These are phyloP conservation scores for Penicillium longicatenatum DNA, from an alignment of 495 filamentous ascomycete species.

Conservation along the genomic window DNA sequence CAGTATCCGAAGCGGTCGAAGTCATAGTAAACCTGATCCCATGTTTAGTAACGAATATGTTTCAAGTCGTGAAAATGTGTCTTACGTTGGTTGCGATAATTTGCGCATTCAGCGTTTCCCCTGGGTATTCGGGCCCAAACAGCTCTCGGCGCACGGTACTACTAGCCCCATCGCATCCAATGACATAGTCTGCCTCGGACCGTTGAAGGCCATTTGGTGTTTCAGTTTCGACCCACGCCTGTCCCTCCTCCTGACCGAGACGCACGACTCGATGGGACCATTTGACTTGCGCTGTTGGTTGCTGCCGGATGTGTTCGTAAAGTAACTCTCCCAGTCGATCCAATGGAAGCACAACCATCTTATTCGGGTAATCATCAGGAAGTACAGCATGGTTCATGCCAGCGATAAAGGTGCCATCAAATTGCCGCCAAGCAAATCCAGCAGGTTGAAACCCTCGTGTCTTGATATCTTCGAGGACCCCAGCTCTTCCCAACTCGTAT, in stretches of 20 bases:
- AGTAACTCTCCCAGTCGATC: constrained; percentile 49
- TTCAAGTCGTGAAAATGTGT: neutral
- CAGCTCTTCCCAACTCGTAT: constrained; percentile 56
- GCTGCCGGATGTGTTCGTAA: constrained; percentile 45
- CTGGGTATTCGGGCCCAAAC: constrained; percentile 60
- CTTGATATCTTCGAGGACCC: constrained; percentile 55
- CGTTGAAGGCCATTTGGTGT: constrained; percentile 39
- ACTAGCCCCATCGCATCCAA: constrained; percentile 61
- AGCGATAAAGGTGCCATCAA: constrained; percentile 42
- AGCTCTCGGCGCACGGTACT: constrained; percentile 55
- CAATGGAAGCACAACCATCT: constrained; percentile 51
- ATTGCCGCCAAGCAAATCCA: constrained; percentile 54
- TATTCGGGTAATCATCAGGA: constrained; percentile 37
- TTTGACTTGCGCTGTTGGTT: constrained; percentile 42
- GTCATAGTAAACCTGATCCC: constrained; percentile 53
- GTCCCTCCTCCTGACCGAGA: constrained; percentile 51
- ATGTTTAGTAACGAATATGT: neutral
- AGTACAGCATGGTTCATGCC: constrained; percentile 32
- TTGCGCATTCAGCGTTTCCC: constrained; percentile 58
- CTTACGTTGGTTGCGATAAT: constrained; percentile 61
- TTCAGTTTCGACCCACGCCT: constrained; percentile 54
- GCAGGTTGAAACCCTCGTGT: constrained; percentile 49
- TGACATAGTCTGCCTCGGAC: constrained; percentile 56
- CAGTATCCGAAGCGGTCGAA: constrained; percentile 55
- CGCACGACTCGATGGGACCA: constrained; percentile 53